Evolutionary conservation across 208 protist genomes (phyloP).

Genomic region (Acanthamoeba lenticulata): DNA sequence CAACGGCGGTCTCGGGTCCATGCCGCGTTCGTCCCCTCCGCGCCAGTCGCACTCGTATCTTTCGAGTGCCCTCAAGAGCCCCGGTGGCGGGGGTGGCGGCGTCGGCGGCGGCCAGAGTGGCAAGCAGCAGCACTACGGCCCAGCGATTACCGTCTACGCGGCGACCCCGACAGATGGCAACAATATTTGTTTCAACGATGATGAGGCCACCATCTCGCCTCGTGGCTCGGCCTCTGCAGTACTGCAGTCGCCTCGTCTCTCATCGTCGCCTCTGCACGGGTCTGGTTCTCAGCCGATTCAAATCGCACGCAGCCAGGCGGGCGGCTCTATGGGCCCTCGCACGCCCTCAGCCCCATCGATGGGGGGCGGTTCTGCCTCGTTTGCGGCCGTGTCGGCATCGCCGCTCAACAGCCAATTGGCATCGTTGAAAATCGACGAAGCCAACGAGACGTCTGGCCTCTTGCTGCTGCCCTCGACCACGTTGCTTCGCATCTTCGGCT

Average conservation of each 20-base stretch:
- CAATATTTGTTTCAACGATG: conserved; percentile 67
- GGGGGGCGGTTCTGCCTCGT: too few relatives aligned
- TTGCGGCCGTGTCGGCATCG: not conserved
- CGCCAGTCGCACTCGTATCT: conserved; percentile 43
- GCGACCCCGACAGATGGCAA: conserved; percentile 22
- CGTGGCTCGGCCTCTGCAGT: not conserved
- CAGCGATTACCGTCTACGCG: not conserved
- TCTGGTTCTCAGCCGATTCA: not conserved
- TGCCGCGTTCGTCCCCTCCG: conserved; percentile 40
- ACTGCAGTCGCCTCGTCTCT: conserved; percentile 13
- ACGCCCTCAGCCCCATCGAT: not conserved
- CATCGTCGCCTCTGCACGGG: conserved; percentile 54
- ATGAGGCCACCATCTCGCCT: not conserved
- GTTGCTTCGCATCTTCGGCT: conserved; percentile 60
- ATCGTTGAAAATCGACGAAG: not conserved
- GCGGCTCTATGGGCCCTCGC: not conserved
- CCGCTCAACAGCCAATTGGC: not conserved
- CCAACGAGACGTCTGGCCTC: not conserved
- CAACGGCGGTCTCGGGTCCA: conserved; percentile 46
- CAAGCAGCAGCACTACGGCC: not conserved
- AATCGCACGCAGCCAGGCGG: not conserved
- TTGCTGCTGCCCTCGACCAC: conserved; percentile 59
- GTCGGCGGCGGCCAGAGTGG: not conserved
- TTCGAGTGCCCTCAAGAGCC: not conserved
- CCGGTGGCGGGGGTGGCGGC: not conserved